Evolutionary conservation across 2,329 filamentous ascomycete genomes (phyloP).

Genomic region (Ascochyta fabae): DNA sequence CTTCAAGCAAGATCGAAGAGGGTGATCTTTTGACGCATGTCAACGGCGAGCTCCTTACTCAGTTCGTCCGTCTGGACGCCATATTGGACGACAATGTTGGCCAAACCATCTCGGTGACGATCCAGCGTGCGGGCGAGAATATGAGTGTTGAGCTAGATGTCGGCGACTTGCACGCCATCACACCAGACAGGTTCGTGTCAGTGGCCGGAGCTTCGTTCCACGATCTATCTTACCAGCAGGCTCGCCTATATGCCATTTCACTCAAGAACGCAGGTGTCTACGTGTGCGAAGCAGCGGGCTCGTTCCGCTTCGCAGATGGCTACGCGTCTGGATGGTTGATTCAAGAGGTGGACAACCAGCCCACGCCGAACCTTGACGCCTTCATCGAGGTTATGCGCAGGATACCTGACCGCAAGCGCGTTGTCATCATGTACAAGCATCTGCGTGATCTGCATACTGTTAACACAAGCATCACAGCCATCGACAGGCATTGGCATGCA

Average conservation of each 20-base stretch:
- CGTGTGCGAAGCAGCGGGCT: slow-evolving; percentile 92
- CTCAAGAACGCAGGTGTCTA: slow-evolving; percentile 81
- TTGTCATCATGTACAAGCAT: slow-evolving; percentile 96
- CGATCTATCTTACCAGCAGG: slow-evolving; percentile 95
- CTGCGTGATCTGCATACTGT: slow-evolving; percentile 92
- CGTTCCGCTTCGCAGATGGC: slow-evolving; percentile 88
- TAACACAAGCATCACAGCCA: slow-evolving; percentile 88
- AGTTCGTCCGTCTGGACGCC: slow-evolving; percentile 89
- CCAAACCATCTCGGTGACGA: slow-evolving; percentile 75
- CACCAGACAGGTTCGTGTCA: slow-evolving; percentile 92
- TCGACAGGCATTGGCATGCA: slow-evolving; percentile 94
- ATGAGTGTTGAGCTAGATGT: slow-evolving; percentile 84
- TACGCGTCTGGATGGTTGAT: slow-evolving; percentile 93
- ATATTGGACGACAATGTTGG: slow-evolving; percentile 89
- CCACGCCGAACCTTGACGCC: slow-evolving; percentile 82
- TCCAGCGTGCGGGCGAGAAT: slow-evolving; percentile 89
- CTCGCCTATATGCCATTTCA: slow-evolving; percentile 91
- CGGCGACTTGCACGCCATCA: slow-evolving; percentile 90
- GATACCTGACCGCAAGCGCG: slow-evolving; percentile 80
- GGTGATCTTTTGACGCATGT: slow-evolving; percentile 93
- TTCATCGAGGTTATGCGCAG: slow-evolving; percentile 90
- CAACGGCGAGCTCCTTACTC: slow-evolving; percentile 89
- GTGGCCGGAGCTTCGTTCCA: slow-evolving; percentile 96
- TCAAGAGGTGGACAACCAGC: slow-evolving; percentile 89
- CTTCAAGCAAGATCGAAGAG: slow-evolving; percentile 85